Percentiles rank a stretch among this genome's conserved stretches.
Conservation (phyloP, 371 early-diverging fungal species). For the Choanephora cucurbitarum region DNA sequence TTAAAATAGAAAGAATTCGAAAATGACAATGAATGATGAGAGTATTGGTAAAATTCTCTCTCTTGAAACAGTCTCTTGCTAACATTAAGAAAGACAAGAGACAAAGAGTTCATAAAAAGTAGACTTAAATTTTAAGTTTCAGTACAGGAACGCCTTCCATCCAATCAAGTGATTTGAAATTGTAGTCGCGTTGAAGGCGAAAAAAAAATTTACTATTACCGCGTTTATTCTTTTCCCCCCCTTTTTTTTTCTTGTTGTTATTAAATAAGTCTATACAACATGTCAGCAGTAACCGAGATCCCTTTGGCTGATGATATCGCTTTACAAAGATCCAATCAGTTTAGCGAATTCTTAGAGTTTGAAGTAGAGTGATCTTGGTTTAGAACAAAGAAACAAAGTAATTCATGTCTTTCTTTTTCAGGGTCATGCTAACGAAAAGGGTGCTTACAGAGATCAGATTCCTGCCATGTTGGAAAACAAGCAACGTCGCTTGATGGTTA, state of each 20-base stretch:
- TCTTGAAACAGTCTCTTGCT: too few species aligned
- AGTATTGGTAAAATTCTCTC: too few species aligned
- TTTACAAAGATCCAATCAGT: conserved; percentile 2
- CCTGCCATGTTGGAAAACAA: conserved; percentile 63
- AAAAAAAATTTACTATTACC: not conserved
- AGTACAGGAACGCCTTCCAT: too few species aligned
- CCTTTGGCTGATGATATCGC: conserved; percentile 14
- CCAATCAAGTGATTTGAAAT: too few species aligned
- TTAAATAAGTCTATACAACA: not conserved
- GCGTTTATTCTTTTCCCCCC: not conserved
- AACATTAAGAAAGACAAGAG: too few species aligned
- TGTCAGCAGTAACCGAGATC: conserved; percentile 5
- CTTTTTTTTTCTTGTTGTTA: not conserved
- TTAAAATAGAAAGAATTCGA: too few species aligned
- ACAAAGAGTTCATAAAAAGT: too few species aligned
- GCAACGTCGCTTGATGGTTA: conserved; percentile 79
- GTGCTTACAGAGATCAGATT: conserved; percentile 70
- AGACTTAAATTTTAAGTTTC: too few species aligned
- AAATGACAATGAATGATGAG: too few species aligned
- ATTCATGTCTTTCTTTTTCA: not conserved
- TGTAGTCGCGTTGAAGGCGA: too few species aligned
- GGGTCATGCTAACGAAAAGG: conserved; percentile 31
- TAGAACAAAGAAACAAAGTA: not conserved
- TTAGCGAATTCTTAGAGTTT: conserved; percentile 19
- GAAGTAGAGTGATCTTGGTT: conserved; percentile 9